Evolutionary conservation across 2,329 filamentous ascomycete genomes (phyloP), one percentile per base, ranked within the genome.

Genomic region (Calonectria hawksworthii): DNA sequence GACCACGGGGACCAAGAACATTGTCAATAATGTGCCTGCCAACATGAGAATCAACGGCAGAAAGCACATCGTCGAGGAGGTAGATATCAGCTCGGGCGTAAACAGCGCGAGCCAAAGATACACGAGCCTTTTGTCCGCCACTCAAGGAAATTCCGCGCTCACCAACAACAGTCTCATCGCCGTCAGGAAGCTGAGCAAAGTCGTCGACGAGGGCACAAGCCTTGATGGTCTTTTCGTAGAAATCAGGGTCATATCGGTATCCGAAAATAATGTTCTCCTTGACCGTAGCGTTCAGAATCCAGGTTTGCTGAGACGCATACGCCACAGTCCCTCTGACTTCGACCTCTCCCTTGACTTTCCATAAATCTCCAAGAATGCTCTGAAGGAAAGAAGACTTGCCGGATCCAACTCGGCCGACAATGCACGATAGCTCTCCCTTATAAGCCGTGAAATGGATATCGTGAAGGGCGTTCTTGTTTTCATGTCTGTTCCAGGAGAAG

Each of bases 261-360:
- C 97, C 97, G 82, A 99, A 99, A 6, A 98, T 90, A 79, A 99
- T 98, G 83, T 99, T 99, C 83, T 99, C 97, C 80, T 96, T 95
- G 72, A 99, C 96, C 36, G 95, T 98, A 11, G 97, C 97, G 83
- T 99, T 99, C 93, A 99, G 96, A 68, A 99, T 94, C 97, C 98
- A 99, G 26, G 96, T 89, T 81, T 95, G 93, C 84, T 99, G 98
- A 21, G 96, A 95, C 73, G 98, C 97, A 83, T 99, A 99, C 1
- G 97, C 97, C 51, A 95, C 91, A 34, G 90, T 92, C 61, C 97
- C 98, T 79, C 94, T 93, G 13, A 99, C 90, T 70, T 94, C 89
- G 5, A 98, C 96, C 76, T 94, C 90, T 63, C 97, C 97, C 75
- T 94, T 92, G 65, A 94, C 89, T 84, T 98, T 99, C 93, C 94